Percentiles rank a stretch among this genome's conserved stretches.
Evolutionary conservation across 2,329 filamentous ascomycete genomes (phyloP).

Genomic region (Calonectria leucothoes): DNA sequence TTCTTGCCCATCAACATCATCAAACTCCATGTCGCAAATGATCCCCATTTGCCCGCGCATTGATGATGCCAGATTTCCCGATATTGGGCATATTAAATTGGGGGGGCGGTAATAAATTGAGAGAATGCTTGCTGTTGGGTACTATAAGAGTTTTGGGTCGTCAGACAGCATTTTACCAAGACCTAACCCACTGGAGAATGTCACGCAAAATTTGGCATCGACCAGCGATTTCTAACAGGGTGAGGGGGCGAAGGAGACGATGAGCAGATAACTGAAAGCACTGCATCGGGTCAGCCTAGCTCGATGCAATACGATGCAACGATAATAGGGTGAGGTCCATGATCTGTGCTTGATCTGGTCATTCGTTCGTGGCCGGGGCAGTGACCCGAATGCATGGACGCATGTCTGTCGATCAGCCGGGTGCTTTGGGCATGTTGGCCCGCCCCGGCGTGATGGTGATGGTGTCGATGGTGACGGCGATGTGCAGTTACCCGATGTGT

Average conservation of each 20-base stretch:
- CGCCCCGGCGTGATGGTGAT: slow-evolving; percentile 4
- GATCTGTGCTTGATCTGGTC: slow-evolving; percentile 3
- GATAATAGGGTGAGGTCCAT: slow-evolving; percentile 8
- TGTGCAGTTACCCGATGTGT: not conserved
- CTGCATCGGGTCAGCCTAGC: not conserved
- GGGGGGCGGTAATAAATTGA: not conserved
- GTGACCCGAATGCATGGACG: slow-evolving; percentile 8
- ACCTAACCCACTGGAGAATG: not conserved
- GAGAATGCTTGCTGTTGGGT: not conserved
- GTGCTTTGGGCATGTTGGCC: not conserved
- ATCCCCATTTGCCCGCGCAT: not conserved
- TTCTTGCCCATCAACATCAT: not conserved
- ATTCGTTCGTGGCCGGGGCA: slow-evolving; percentile 10
- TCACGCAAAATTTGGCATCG: not conserved
- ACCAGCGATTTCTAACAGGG: not conserved
- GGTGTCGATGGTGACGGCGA: not conserved
- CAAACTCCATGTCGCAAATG: not conserved
- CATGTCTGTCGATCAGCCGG: slow-evolving; percentile 17
- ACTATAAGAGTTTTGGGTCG: too few relatives aligned
- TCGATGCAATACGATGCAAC: not conserved
- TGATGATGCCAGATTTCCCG: not conserved
- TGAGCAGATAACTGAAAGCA: not conserved
- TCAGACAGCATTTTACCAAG: not conserved
- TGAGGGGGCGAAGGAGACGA: not conserved
- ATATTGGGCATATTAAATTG: not conserved